Evolutionary conservation across 2,329 filamentous ascomycete genomes (phyloP).

Genomic region (Monilinia vaccinii-corymbosi): DNA sequence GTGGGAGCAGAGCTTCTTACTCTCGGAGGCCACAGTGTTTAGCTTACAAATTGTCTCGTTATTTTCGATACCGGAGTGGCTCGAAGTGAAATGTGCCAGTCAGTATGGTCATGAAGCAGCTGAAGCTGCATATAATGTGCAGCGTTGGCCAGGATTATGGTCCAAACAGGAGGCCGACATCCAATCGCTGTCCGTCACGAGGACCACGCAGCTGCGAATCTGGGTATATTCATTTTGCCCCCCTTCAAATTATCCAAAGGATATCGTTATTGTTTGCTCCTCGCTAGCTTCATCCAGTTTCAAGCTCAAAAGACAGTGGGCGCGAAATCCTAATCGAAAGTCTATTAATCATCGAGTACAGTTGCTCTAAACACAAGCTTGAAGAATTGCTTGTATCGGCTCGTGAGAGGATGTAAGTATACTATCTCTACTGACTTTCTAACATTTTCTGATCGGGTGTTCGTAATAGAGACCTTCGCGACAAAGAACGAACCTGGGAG

Average conservation of each 20-base stretch:
- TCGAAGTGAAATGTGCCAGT: not conserved
- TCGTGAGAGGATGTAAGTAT: not conserved
- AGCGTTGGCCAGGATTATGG: conserved; percentile 5
- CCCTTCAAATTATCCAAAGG: not conserved
- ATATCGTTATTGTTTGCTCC: not conserved
- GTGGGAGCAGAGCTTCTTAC: not conserved
- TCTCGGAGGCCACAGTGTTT: not conserved
- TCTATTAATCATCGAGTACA: not conserved
- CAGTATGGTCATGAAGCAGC: not conserved
- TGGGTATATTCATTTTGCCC: conserved; percentile 7
- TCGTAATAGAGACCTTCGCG: not conserved
- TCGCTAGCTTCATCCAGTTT: not conserved
- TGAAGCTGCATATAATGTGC: conserved; percentile 3
- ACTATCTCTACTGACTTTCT: not conserved
- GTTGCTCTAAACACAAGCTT: not conserved
- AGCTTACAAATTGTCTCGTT: not conserved
- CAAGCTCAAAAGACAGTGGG: not conserved
- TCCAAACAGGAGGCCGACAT: not conserved
- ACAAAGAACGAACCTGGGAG: not conserved
- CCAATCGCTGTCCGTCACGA: conserved; percentile 21
- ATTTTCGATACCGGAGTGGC: not conserved
- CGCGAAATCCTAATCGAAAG: not conserved
- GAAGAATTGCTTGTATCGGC: not conserved
- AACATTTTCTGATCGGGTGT: not conserved
- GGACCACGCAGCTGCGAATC: conserved; percentile 8